Conservation (phyloP, 257 asterid genomes). For the Phtheirospermum japonicum region DNA sequence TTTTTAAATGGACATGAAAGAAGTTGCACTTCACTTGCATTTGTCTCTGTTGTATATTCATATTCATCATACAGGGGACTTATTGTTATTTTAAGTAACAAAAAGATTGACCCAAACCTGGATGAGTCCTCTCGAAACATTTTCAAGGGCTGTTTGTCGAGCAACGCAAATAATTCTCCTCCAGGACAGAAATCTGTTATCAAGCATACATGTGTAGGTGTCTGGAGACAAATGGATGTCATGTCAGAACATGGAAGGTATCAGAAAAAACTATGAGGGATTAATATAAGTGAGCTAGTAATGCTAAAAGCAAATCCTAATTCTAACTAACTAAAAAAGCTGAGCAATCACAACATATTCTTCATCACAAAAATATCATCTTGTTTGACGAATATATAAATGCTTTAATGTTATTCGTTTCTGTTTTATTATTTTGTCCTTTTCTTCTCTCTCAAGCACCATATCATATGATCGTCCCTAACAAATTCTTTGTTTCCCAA, state of each 20-base stretch:
- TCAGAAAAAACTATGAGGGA: constrained; percentile 13
- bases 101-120: constrained; percentile 47
- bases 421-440: too few relatives aligned
- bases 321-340: too few relatives aligned
- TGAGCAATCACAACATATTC: too few relatives aligned
- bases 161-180: constrained; percentile 90
- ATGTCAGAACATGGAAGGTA: constrained; percentile 27
- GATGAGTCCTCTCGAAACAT: constrained; percentile 93
- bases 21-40: constrained; percentile 13
- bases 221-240: constrained; percentile 52
- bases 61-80: constrained; percentile 17
- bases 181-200: constrained; percentile 96
- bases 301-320: too few relatives aligned
- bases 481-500: too few relatives aligned
- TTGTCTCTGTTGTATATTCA: background rate
- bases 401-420: too few relatives aligned
- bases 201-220: constrained; percentile 95
- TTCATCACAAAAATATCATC: too few relatives aligned
- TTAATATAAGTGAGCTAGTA: constrained; percentile 10
- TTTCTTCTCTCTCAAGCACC: too few relatives aligned
- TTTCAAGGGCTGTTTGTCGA: constrained; percentile 95
- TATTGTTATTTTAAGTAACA: constrained; percentile 2
- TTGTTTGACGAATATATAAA: too few relatives aligned
- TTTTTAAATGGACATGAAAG: background rate
- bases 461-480: too few relatives aligned